Evolutionary conservation across 2,329 filamentous ascomycete species (phyloP).

Genomic region (Cercospora citrullina): DNA sequence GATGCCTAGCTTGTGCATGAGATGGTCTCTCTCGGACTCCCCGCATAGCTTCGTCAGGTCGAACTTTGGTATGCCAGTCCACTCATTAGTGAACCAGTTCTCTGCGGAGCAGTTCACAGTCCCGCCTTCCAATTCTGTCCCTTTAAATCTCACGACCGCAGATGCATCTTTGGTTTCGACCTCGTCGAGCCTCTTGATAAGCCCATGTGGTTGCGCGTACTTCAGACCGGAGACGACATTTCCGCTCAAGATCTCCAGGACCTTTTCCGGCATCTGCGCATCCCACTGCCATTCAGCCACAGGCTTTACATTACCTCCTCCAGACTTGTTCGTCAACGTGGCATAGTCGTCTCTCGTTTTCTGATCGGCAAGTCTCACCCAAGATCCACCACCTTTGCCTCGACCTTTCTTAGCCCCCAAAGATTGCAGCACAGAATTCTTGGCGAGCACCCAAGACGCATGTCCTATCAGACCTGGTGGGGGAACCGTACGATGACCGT

Average conservation of each 20-base stretch:
- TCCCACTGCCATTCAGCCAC: constrained; percentile 34
- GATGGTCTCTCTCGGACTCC: background rate
- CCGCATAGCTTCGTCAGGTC: constrained; percentile 8
- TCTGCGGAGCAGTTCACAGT: background rate
- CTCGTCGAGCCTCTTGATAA: constrained; percentile 2
- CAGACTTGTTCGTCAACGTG: constrained; percentile 1
- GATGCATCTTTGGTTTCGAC: background rate
- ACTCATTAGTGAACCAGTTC: background rate
- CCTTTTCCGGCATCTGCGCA: constrained; percentile 56
- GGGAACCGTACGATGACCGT: constrained; percentile 45
- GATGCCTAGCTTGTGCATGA: background rate
- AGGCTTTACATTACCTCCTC: background rate
- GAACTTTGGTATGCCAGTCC: background rate
- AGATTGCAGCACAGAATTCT: constrained; percentile 27
- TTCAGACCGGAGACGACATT: constrained; percentile 50
- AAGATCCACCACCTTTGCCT: background rate
- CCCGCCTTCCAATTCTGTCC: background rate
- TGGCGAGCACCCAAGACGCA: constrained; percentile 29
- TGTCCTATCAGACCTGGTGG: constrained; percentile 24
- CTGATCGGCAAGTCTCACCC: constrained; percentile 12
- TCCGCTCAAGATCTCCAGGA: constrained; percentile 55
- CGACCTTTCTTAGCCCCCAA: constrained; percentile 3
- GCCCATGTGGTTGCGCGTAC: background rate
- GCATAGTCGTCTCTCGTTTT: constrained; percentile 7
- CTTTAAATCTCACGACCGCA: background rate